phyloP scores from a whole-genome alignment of 495 filamentous ascomycete species.

The Tuber indicum region DNA sequence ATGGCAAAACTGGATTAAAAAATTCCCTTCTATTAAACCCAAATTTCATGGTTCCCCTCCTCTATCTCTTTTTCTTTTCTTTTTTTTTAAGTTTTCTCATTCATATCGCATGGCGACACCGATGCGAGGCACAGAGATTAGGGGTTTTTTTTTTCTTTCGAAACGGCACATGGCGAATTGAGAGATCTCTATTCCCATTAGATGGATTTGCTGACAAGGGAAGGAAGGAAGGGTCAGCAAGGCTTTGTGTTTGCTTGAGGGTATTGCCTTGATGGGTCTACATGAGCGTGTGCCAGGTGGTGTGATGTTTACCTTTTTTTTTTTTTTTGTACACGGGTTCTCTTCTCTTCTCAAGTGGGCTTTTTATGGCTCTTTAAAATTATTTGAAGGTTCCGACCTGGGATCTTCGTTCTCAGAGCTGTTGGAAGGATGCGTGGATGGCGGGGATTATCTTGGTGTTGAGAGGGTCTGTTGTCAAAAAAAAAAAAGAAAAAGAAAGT shows the following conservation, averaged over 20 bases:
- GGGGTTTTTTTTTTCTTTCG: conserved; percentile 33
- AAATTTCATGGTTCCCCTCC: conserved; percentile 42
- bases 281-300: conserved; percentile 26
- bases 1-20: conserved; percentile 92
- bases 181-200: conserved; percentile 40
- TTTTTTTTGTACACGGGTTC: conserved; percentile 41
- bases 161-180: conserved; percentile 39
- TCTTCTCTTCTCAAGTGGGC: conserved; percentile 37
- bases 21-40: conserved; percentile 21
- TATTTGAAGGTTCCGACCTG: conserved; percentile 34
- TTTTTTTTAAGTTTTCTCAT: conserved; percentile 29
- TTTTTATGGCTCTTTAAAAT: conserved; percentile 36
- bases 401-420: conserved; percentile 31
- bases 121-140: conserved; percentile 37
- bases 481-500: conserved; percentile 21
- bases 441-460: conserved; percentile 37
- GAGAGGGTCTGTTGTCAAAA: conserved; percentile 34
- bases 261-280: conserved; percentile 27
- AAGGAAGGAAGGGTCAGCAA: conserved; percentile 22
- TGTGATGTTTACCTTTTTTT: conserved; percentile 37
- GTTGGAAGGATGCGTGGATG: conserved; percentile 27
- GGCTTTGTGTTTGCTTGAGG: conserved; percentile 31
- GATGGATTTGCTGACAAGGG: conserved; percentile 35
- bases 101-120: conserved; percentile 35
- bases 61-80: conserved; percentile 28